Evolutionary conservation across 202 grass and related monocot genomes (phyloP), one percentile per base, ranked within the genome.

Genomic region (Setaria viridis): DNA sequence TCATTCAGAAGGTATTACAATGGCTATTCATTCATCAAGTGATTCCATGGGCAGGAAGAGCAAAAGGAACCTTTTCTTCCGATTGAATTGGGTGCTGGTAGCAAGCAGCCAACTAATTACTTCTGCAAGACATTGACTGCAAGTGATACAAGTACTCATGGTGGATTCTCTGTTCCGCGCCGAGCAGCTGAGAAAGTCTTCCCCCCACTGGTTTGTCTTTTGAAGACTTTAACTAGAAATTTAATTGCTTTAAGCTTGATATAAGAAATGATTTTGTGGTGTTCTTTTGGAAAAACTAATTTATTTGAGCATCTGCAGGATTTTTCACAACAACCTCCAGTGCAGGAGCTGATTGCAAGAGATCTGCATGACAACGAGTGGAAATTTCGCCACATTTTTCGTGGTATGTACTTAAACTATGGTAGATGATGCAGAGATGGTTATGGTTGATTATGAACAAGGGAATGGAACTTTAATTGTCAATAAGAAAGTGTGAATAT

Each of bases 131-230:
- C 95, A 8, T 78, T 98, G 77, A 98, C 95, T 76, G 95, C 95
- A 79, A 98, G 95, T 89, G 95, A 98, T 60, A 98, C 95, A 1
- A 98, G 95, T 75, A 98, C 95, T n/a, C 95, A 98, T 84, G 95
- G 95, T 64, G 95, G 95, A 47, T 98, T 98, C 90, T 98, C 95
- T 65, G 95, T 98, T 81, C 95, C 93, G 9, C 88, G 95, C 17
- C 86, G 96, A 64, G 94, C 96, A 76, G 96, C 96, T 73, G 96
- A 98, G 82, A 98, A 98, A 98, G 96, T 98, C 83, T 98, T 95
- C 55, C 96, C 96, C 43, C 96, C 93, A 76, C 59, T 98, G 88
- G 96, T 98, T 68, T 68, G 86, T 86, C 35, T 74, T 45, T 34
- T 37, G 11, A 54, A 54, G 7, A 17, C 3, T 17, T 47, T 4